These are phyloP conservation scores for Saxispiralis lemnorum DNA, from an alignment of 495 filamentous ascomycete genomes.

Conservation along the genomic window DNA sequence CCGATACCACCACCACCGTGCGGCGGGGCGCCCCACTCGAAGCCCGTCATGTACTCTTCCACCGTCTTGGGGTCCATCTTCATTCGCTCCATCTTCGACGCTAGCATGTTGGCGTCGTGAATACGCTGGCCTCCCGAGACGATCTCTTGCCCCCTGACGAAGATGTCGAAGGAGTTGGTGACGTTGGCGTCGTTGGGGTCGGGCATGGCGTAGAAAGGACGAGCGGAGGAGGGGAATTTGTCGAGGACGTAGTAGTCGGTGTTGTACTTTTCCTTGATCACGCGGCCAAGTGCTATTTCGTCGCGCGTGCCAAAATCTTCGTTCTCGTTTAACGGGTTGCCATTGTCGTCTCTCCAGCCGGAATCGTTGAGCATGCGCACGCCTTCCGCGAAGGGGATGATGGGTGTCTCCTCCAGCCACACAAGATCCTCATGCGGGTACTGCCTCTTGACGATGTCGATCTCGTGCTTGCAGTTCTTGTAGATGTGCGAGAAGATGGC, in stretches of 20 bases:
- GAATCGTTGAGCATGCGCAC: conserved; percentile 66
- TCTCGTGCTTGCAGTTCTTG: conserved; percentile 27
- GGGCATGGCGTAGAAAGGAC: conserved; percentile 90
- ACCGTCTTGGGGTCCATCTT: conserved; percentile 61
- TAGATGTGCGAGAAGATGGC: conserved; percentile 61
- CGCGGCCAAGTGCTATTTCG: conserved; percentile 66
- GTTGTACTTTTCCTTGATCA: conserved; percentile 69
- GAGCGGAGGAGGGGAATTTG: conserved; percentile 69
- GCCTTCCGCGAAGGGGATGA: conserved; percentile 64
- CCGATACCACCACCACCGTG: conserved; percentile 85
- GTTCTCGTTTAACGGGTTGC: conserved; percentile 43
- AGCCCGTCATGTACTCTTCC: conserved; percentile 77
- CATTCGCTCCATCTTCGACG: conserved; percentile 53
- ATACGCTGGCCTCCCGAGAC: conserved; percentile 84
- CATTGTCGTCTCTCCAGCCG: conserved; percentile 61
- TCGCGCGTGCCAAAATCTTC: conserved; percentile 73
- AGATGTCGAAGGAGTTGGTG: conserved; percentile 93
- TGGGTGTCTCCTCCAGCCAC: conserved; percentile 70
- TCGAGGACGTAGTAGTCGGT: conserved; percentile 92
- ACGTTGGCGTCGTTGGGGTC: conserved; percentile 51
- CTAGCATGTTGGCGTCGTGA: conserved; percentile 57
- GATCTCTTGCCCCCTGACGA: conserved; percentile 86
- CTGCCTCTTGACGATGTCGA: conserved; percentile 35
- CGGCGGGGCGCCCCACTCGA: conserved; percentile 74
- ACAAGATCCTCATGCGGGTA: conserved; percentile 49